A percentile compares a stretch with the other conserved stretches of the same genome.
These are phyloP conservation scores for Rhodomyrtus psidioides DNA, from an alignment of 441 rosid species.

Conservation along the genomic window DNA sequence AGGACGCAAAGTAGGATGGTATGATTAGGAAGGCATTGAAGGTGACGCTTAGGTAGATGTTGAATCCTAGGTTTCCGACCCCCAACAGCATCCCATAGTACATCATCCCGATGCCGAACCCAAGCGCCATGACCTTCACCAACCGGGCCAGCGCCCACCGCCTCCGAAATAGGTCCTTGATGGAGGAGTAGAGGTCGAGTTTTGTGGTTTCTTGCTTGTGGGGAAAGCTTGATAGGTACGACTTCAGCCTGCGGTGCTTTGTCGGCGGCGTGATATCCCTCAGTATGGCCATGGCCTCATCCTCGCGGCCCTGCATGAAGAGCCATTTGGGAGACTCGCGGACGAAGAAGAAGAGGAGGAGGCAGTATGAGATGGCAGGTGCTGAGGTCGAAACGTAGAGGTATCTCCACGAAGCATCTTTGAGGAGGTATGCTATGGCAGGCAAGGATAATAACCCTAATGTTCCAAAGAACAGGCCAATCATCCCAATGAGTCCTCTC, in stretches of 20 bases:
- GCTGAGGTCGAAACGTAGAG: slow-evolving; percentile 25
- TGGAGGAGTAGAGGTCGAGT: background rate
- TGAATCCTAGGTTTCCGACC: slow-evolving; percentile 1
- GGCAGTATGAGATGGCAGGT: slow-evolving; percentile 10
- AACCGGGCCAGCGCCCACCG: slow-evolving; percentile 6
- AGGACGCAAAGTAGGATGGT: background rate
- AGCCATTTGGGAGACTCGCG: slow-evolving; percentile 41
- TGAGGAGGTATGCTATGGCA: slow-evolving; percentile 7
- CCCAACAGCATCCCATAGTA: slow-evolving; percentile 19
- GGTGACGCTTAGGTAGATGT: slow-evolving; percentile 1
- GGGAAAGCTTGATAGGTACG: background rate
- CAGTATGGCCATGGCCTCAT: slow-evolving; percentile 19
- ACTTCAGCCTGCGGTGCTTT: background rate
- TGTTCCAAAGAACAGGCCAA: background rate
- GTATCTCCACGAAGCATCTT: slow-evolving; percentile 22
- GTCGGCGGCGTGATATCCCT: background rate
- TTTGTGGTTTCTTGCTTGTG: background rate
- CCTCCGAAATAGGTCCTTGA: background rate
- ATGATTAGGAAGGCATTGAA: slow-evolving; percentile 7
- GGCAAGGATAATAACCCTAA: slow-evolving; percentile 18
- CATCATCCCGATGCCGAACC: slow-evolving; percentile 16
- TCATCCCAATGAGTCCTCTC: slow-evolving; percentile 11
- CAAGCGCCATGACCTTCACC: background rate
- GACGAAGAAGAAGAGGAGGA: slow-evolving; percentile 8
- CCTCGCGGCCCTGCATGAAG: slow-evolving; percentile 14